A percentile compares a stretch with the other conserved stretches of the same genome.
Conservation (phyloP, 1,139 yeast genomes). For the Suhomyces anneliseae region DNA sequence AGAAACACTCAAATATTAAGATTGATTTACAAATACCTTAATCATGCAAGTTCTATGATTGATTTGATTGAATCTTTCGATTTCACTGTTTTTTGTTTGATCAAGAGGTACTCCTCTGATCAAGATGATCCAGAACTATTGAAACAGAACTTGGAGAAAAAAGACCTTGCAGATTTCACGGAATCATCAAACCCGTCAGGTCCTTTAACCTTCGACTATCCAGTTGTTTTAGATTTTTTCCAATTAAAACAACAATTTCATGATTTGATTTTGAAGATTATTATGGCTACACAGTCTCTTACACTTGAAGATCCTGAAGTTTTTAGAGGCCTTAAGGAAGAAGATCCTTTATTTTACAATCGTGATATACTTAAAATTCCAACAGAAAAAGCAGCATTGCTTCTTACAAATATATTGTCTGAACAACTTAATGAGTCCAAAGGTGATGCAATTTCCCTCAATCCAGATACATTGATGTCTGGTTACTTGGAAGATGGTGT, state of each 20-base stretch:
- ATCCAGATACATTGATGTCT: conserved; percentile 49
- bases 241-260: conserved; percentile 75
- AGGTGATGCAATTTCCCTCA: conserved; percentile 48
- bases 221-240: conserved; percentile 70
- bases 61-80: conserved; percentile 62
- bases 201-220: conserved; percentile 52
- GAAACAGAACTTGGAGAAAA: conserved; percentile 10
- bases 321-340: conserved; percentile 62
- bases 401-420: conserved; percentile 46
- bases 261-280: conserved; percentile 57
- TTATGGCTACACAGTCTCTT: conserved; percentile 68
- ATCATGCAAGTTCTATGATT: conserved; percentile 49
- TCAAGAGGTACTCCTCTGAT: conserved; percentile 28
- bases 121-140: conserved; percentile 17
- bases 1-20: conserved; percentile 56
- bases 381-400: conserved; percentile 52
- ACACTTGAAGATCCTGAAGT: conserved; percentile 75
- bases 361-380: conserved; percentile 40
- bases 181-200: conserved; percentile 8
- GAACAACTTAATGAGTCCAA: conserved; percentile 42
- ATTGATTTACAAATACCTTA: conserved; percentile 52
- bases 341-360: conserved; percentile 47
- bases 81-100: conserved; percentile 54
- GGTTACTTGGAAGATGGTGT: conserved; percentile 47
- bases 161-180: conserved; percentile 4